Base-by-base conservation (phyloP, 371 early-diverging fungal species). In the Fennellomyces sp. region DNA sequence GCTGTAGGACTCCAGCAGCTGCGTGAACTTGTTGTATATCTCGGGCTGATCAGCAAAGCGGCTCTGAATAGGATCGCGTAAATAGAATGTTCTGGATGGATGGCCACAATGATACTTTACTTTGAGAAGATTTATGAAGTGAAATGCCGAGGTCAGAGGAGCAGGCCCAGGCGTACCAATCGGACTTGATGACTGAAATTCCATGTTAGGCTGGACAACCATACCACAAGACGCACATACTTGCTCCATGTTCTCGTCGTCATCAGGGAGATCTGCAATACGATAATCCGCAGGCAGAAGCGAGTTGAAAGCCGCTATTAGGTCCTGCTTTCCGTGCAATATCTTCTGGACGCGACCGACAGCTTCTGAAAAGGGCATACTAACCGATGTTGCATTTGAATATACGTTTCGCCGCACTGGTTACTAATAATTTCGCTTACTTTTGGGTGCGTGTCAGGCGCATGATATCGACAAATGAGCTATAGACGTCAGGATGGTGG, bases 301-400 rank as follows among this genome's bases (percentile, higher is more conserved):
- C 2, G 97, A 96, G 76, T 99, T 99, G 81, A 99, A 99, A 30
- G 97, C 98, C 53, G 83, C 90, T 17, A 99, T 94, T 33, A 99
- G 87, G 30, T 83, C 64, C 31, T 95, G 93, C 58, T 97, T 93
- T 29, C 94, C 96, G 51, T 88, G 83, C 65, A 99, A 99, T 51
- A 99, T 81, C 4, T 63, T 81, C 28, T 96, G 94, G 4, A 99
- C 97, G 31, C 97, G 90, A 70, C 99, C 97, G 0, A 99, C 99
- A 17, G 25, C 33, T 94, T 97, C 35, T 11, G 55, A 8, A 95
- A 52, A 38, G 29, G 31, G 10, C 52, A 48, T 26, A 52, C 42
- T 52, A 26, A 21, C n/a, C n/a, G n/a, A n/a, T n/a, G n/a, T n/a
- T n/a, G n/a, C n/a, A n/a, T n/a, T n/a, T n/a, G n/a, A n/a, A n/a